Evolutionary conservation across 768 basidiomycete species (phyloP).

Genomic region (Galerina sulciceps): DNA sequence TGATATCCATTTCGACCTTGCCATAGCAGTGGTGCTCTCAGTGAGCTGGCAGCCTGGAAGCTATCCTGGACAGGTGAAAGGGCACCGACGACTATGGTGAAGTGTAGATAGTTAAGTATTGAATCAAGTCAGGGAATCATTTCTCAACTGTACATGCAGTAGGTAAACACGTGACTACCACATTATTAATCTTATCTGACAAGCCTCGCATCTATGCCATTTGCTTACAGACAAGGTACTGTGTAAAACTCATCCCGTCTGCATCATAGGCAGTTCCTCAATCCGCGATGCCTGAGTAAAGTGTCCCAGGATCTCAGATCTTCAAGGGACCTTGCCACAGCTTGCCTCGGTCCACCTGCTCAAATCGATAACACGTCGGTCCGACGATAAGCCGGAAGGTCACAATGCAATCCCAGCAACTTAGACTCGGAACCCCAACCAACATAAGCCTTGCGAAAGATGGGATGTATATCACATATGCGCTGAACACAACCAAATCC

Average conservation of each 20-base stretch:
- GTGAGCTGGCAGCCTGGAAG: conserved; percentile 8
- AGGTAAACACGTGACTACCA: background rate
- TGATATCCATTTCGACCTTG: conserved; percentile 43
- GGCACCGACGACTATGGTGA: conserved; percentile 5
- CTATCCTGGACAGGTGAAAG: conserved; percentile 5
- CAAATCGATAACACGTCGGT: conserved; percentile 5
- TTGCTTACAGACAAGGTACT: background rate
- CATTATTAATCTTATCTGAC: background rate
- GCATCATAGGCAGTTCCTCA: background rate
- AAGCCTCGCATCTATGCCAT: background rate
- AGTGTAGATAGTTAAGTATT: conserved; percentile 1
- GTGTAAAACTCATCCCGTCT: too few species aligned
- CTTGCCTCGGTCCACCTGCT: conserved; percentile 23
- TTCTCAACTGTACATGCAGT: background rate
- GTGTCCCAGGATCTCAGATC: conserved; percentile 8
- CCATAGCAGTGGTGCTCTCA: conserved; percentile 28
- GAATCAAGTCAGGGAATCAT: conserved; percentile 15
- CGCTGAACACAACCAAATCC: background rate
- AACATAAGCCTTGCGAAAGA: too few species aligned
- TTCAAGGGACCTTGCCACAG: background rate
- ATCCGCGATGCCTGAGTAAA: background rate
- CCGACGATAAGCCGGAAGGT: background rate
- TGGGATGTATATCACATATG: too few species aligned
- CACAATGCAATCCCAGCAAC: too few species aligned
- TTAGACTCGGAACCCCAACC: too few species aligned